Conservation (phyloP, 805 yeast species). For the Nakazawaea populi region DNA sequence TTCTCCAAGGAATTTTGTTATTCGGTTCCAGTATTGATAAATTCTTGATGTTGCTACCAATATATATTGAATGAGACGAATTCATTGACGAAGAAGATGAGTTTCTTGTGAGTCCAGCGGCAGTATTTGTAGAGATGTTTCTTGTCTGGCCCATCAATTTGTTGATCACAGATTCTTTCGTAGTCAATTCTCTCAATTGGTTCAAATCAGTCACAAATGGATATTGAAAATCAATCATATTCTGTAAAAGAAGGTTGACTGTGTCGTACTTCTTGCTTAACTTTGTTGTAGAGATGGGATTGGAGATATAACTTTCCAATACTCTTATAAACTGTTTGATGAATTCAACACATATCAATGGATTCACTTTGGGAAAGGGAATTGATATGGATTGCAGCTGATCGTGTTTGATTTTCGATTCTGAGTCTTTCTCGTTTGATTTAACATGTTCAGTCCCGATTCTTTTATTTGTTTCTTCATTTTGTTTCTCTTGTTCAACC, state of each 20-base stretch:
- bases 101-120: slow-evolving; percentile 20
- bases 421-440: slow-evolving; percentile 1
- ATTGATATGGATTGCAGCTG: not conserved
- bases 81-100: slow-evolving; percentile 5
- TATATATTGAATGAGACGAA: not conserved
- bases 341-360: slow-evolving; percentile 37
- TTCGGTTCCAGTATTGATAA: slow-evolving; percentile 24
- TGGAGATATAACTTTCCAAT: slow-evolving; percentile 35
- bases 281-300: slow-evolving; percentile 48
- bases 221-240: slow-evolving; percentile 70
- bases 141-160: slow-evolving; percentile 40
- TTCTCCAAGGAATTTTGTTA: slow-evolving; percentile 69
- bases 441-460: not conserved
- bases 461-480: not conserved
- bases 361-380: slow-evolving; percentile 25
- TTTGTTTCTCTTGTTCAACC: not conserved
- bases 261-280: slow-evolving; percentile 68
- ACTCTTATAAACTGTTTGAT: slow-evolving; percentile 32
- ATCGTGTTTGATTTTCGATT: not conserved
- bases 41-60: not conserved
- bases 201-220: slow-evolving; percentile 73
- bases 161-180: slow-evolving; percentile 51
- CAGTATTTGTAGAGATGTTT: slow-evolving; percentile 25
- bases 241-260: slow-evolving; percentile 63
- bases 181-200: slow-evolving; percentile 62